Conservation (phyloP, 2,329 filamentous ascomycete species). For the Parastagonospora nodorum region DNA sequence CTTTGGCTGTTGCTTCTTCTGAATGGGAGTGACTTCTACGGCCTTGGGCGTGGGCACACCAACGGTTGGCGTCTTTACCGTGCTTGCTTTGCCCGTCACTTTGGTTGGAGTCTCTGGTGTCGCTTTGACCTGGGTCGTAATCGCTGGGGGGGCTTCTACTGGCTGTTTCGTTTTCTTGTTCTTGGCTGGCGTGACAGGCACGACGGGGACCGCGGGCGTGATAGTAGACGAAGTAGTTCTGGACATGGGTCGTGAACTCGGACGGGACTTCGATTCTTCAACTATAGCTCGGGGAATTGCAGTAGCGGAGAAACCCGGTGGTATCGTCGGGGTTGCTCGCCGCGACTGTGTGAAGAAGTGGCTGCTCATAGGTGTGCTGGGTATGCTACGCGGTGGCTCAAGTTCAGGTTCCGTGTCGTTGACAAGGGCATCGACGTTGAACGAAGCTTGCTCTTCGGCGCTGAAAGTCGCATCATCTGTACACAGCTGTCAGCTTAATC, state of each 20-base stretch:
- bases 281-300: constrained; percentile 26
- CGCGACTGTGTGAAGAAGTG: constrained; percentile 45
- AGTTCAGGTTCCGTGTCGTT: constrained; percentile 55
- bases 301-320: constrained; percentile 50
- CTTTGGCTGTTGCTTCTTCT: constrained; percentile 8
- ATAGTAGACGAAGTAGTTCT: constrained; percentile 39
- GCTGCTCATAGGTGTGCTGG: constrained; percentile 21
- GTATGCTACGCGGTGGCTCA: constrained; percentile 37
- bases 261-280: constrained; percentile 27
- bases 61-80: constrained; percentile 13
- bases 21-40: constrained; percentile 7
- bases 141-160: constrained; percentile 3
- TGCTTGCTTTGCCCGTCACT: constrained; percentile 11
- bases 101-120: constrained; percentile 30
- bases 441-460: constrained; percentile 64
- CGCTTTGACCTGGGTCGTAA: constrained; percentile 3
- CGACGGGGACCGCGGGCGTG: constrained; percentile 47
- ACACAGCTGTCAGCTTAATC: constrained; percentile 49
- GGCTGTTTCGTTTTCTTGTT: constrained; percentile 28
- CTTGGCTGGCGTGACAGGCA: constrained; percentile 47
- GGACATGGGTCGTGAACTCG: constrained; percentile 26
- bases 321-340: constrained; percentile 52
- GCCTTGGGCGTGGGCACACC: constrained; percentile 18
- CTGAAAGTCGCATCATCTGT: constrained; percentile 66
- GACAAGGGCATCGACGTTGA: constrained; percentile 71